Percentiles rank a stretch among this genome's conserved stretches.
phyloP scores from a whole-genome alignment of 768 basidiomycete genomes.

The Cystobasidiopsis lactophilus region DNA sequence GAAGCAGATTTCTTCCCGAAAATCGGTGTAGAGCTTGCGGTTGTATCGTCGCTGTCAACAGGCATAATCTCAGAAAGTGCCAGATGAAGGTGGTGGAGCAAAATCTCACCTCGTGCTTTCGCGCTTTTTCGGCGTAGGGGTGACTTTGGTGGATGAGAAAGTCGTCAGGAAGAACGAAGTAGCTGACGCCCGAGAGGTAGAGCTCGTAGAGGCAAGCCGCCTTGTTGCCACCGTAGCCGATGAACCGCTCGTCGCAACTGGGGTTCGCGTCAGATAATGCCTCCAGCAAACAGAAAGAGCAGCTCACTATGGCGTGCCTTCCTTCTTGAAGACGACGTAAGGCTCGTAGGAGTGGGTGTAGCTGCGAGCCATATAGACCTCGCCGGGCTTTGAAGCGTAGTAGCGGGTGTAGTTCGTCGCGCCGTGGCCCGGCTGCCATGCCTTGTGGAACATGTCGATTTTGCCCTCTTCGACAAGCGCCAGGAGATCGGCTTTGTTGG shows the following conservation, averaged over 20 bases:
- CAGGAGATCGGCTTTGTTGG: constrained; percentile 42
- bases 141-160: constrained; percentile 78
- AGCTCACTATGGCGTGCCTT: constrained; percentile 46
- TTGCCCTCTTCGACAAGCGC: constrained; percentile 35
- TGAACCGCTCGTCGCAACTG: constrained; percentile 78
- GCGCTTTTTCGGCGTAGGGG: constrained; percentile 49
- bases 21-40: constrained; percentile 52
- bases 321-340: constrained; percentile 59
- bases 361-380: constrained; percentile 42
- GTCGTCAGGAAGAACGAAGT: constrained; percentile 64
- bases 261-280: neutral
- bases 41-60: constrained; percentile 43
- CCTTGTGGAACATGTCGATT: constrained; percentile 54
- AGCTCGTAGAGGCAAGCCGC: constrained; percentile 80
- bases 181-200: constrained; percentile 64
- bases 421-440: constrained; percentile 58
- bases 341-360: constrained; percentile 77
- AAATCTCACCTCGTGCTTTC: constrained; percentile 41
- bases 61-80: neutral
- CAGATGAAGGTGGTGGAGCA: no score
- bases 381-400: constrained; percentile 38
- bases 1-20: constrained; percentile 52
- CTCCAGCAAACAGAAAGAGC: neutral
- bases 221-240: constrained; percentile 81
- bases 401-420: constrained; percentile 55